Evolutionary conservation across 805 yeast species (phyloP), one percentile per base, ranked within the genome.

Genomic region (Candida caryicola): DNA sequence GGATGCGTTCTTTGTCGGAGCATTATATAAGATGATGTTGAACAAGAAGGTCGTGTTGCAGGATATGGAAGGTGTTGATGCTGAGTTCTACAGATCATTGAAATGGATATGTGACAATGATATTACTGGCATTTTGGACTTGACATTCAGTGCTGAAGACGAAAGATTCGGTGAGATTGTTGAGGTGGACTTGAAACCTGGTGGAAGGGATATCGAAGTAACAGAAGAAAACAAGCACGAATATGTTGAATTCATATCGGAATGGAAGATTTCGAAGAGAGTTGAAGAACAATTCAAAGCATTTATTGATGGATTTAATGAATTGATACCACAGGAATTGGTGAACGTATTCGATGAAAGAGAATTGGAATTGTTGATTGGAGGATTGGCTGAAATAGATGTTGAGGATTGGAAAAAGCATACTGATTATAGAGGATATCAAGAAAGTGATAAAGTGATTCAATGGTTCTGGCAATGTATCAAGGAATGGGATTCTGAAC

Each of bases 391-490:
- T 2, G 99, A 93, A 56, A 91, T 93, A 55, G 99, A 93, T 64
- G 85, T 91, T 41, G 97, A 90, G 49, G 99, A 93, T 71, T 93
- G 99, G 99, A 93, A 89, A 69, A 90, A 88, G 61, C 97, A 93
- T 63, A 93, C 99, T 15, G 99, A 93, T 64, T 93, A 93, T 69
- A 81, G 99, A 69, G 99, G 99, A 4, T 93, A 91, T 66, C 91
- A 89, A 60, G 98, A 93, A 66, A 80, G 80, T 47, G 99, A 93
- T 66, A 95, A 89, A 67, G 96, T 89, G 35, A 82, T 93, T 51
- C 95, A 91, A 70, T 93, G 99, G 99, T 93, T 93, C 78, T 93
- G 99, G 99, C 81, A 80, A 64, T 85, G 95, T 66, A 81, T 93
- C 51, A 73, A 82, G 36, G 86, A 82, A 59, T 90, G 97, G 97